Base-by-base conservation (phyloP, 805 yeast species). In the Starmerella davenportii region DNA sequence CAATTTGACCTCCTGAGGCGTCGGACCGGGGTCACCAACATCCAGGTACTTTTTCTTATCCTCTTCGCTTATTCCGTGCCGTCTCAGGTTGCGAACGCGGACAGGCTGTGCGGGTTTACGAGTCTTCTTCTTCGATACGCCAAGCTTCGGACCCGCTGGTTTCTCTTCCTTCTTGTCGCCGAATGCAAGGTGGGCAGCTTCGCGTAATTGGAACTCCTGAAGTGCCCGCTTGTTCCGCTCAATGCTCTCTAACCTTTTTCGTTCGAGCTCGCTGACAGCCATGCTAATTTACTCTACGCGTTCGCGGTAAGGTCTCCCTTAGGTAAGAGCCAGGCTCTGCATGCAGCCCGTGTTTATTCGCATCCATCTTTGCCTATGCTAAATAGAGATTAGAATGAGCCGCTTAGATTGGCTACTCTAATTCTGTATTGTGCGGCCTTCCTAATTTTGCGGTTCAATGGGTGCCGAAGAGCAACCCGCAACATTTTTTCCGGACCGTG, bases 141-240 rank as follows among this genome's bases (percentile, higher is more conserved):
- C 48, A 7, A 44, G 38, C 47, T 47, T 38, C 51, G 50, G 45
- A 51, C 40, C 48, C 16, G 42, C 45, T 44, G 43, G 39, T 21
- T 43, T 42, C 27, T 42, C 43, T 28, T 43, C 38, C 53, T 52
- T 47, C 40, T 66, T 55, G 38, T 71, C 78, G 13, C 59, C 58
- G 21, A 65, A 58, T 36, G 78, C 69, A 2, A 72, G 72, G 24
- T 60, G 57, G 1, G 76, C 64, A 3, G 77, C 56, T 11, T 70
- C 58, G 37, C 72, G 74, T 16, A 87, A 62, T 46, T 82, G 78
- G 46, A 87, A 64, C 46, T 76, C 72, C 48, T 71, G 66, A 38
- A 87, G 62, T 19, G 85, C 66, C 46, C 74, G 79, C 54, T 74
- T 73, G 58, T 87, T 90, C 36, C 96, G 65, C 45, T 74, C 79